phyloP scores from a whole-genome alignment of 2,329 filamentous ascomycete species.

The Phialocephala sp. region DNA sequence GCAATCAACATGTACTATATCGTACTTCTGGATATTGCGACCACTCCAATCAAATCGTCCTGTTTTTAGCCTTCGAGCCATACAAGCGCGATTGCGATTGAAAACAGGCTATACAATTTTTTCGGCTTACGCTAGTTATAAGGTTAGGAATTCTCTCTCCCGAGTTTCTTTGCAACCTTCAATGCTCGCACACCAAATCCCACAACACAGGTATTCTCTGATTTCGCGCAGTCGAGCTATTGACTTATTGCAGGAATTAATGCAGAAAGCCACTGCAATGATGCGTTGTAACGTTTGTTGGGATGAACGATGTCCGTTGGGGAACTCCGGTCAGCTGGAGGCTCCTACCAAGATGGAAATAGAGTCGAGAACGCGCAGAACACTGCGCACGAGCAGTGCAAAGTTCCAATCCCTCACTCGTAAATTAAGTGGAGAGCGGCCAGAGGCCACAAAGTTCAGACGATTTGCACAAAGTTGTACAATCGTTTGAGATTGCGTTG shows the following conservation, averaged over 20 bases:
- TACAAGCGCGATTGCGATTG: not conserved
- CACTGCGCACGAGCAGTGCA: not conserved
- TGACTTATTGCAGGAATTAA: not conserved
- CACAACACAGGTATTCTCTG: not conserved
- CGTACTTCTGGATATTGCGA: not conserved
- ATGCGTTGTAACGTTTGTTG: not conserved
- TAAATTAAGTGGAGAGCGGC: not conserved
- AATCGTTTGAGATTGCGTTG: conserved; percentile 7
- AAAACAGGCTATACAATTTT: not conserved
- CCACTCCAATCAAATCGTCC: not conserved
- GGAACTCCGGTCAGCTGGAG: conserved; percentile 1
- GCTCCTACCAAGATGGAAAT: not conserved
- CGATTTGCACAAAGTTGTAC: conserved; percentile 2
- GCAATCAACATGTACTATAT: not conserved
- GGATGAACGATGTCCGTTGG: not conserved
- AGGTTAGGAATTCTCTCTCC: too few relatives aligned
- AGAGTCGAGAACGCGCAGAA: not conserved
- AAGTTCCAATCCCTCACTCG: not conserved
- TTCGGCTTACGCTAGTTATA: not conserved
- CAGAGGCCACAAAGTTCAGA: not conserved
- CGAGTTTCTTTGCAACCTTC: not conserved
- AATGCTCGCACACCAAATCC: not conserved
- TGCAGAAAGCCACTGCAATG: not conserved
- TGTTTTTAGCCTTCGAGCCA: not conserved
- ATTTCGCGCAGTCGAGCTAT: not conserved